Evolutionary conservation across 1,139 yeast genomes (phyloP), one percentile per base, ranked within the genome.

Genomic region (Pneumocystis canis): DNA sequence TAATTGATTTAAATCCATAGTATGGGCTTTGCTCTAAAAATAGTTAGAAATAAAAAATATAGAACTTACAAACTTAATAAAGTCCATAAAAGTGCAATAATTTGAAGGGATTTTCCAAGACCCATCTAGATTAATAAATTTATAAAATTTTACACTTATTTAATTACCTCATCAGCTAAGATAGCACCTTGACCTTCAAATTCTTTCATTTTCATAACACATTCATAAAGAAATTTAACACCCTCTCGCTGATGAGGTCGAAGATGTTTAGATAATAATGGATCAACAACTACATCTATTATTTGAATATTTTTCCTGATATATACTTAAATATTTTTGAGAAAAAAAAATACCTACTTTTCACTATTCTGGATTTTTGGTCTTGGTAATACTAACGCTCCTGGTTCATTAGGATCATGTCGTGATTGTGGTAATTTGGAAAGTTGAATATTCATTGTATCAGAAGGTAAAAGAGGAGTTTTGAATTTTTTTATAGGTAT

Each of bases 201-300:
- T 28, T 59, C 64, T 47, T 79, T 73, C 65, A 79, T 74, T 0
- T 95, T 95, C 84, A 86, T 82, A 1, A 89, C 79, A 69, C 96
- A 88, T 64, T 87, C 87, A 70, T 89, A 88, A 69, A 92, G 75
- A 70, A 92, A 92, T 62, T 74, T 73, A 0, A 90, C 87, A 0
- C 96, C 98, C 68, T 85, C 92, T 14, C 81, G 73, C 71, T 92
- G 98, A 73, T 92, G 98, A 0, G 89, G 86, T 40, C 97, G 78
- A 30, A 92, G 75, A 14, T 74, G 72, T 30, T 76, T 73, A 0
- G 82, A 76, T 1, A 92, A 70, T 0, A 76, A 65, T 0, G 95
- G 92, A 69, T 89, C 97, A 6, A 89, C 80, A 0, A 82, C 80
- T 0, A 89, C 89, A 63, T 82, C 86, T 1, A 78, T 76, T 14